These are phyloP conservation scores for Camelina hispida DNA, from an alignment of 345 rosid species.

Conservation along the genomic window DNA sequence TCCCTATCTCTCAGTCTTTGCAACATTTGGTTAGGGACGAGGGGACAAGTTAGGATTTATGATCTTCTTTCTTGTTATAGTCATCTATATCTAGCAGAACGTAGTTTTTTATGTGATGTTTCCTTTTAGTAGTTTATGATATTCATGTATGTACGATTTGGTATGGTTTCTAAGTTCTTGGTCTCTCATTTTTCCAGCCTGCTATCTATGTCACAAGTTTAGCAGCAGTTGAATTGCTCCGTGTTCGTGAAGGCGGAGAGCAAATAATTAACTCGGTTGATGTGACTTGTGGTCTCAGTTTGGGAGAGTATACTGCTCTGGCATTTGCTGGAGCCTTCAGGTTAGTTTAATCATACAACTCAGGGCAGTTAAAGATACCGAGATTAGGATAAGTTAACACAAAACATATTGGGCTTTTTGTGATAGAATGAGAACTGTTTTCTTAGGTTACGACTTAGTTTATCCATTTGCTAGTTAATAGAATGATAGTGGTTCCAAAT, in stretches of 20 bases:
- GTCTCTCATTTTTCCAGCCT: constrained; percentile 61
- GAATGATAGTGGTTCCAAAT: not conserved
- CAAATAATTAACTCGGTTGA: constrained; percentile 88
- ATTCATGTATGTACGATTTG: not conserved
- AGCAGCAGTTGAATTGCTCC: constrained; percentile 93
- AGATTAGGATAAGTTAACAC: not conserved
- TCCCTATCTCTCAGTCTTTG: constrained; percentile 9
- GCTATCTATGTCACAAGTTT: constrained; percentile 98
- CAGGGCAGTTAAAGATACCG: not conserved
- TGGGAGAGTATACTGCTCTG: constrained; percentile 97
- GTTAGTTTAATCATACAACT: constrained; percentile 45
- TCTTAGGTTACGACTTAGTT: not conserved
- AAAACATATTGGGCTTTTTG: not conserved
- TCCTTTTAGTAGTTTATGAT: constrained; percentile 1
- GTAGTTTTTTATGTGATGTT: not conserved
- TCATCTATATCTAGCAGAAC: not conserved
- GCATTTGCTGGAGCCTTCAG: constrained; percentile 98
- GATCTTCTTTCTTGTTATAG: not conserved
- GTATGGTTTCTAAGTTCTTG: constrained; percentile 6
- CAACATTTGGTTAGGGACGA: not conserved
- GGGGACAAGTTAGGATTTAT: not conserved
- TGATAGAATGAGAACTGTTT: not conserved
- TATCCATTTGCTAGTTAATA: not conserved
- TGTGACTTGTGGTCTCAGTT: constrained; percentile 95
- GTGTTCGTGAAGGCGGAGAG: constrained; percentile 85